These are phyloP conservation scores for Rosa multiflora DNA, from an alignment of 306 rosid species.

Conservation along the genomic window DNA sequence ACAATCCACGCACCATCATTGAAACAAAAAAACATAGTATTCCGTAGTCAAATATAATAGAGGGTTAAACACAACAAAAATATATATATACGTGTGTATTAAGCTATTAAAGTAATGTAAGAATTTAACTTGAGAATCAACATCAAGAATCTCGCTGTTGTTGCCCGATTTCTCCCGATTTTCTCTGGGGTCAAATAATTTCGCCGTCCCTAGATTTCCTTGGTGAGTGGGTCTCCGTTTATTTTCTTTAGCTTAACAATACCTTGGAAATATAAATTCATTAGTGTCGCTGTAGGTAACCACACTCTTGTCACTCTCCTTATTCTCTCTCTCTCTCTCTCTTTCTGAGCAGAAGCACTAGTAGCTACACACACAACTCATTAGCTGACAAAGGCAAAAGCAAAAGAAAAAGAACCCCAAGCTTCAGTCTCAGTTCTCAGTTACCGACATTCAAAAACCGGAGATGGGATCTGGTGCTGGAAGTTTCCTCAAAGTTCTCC, in stretches of 20 bases:
- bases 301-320: neutral
- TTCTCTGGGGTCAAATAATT: too few relatives aligned
- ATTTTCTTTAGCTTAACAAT: too few relatives aligned
- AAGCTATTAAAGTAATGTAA: neutral
- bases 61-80: too few relatives aligned
- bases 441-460: conserved; percentile 17
- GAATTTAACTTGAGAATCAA: neutral
- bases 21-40: too few relatives aligned
- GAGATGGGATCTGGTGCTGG: conserved; percentile 89
- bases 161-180: neutral
- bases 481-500: conserved; percentile 69
- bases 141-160: neutral
- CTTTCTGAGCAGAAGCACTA: neutral
- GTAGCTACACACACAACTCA: neutral
- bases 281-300: neutral
- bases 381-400: neutral
- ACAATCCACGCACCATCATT: too few relatives aligned
- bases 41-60: too few relatives aligned
- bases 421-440: conserved; percentile 2
- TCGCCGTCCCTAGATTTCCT: neutral
- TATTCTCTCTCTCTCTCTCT: neutral
- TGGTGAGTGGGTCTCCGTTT: neutral
- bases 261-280: too few relatives aligned
- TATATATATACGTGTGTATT: too few relatives aligned
- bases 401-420: conserved; percentile 1